Evolutionary conservation across 225 moss, liverwort and hornwort species (phyloP).

Genomic region (Asterella californica): DNA sequence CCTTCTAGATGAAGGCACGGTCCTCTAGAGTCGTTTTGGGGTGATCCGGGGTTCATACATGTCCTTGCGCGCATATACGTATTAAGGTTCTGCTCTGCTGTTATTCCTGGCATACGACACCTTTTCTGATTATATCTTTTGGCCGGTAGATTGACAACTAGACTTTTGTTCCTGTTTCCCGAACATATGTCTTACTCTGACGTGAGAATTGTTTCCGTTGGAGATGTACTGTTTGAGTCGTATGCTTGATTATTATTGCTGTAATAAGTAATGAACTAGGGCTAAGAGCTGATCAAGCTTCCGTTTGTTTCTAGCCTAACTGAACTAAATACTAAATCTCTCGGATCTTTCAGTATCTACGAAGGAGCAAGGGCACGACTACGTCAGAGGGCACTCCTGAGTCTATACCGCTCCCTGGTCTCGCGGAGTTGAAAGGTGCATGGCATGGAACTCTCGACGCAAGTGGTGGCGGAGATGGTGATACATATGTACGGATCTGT

Average conservation of each 20-base stretch:
- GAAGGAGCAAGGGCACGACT: constrained; percentile 54
- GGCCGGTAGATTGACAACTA: neutral
- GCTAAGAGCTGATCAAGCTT: neutral
- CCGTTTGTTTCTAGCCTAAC: neutral
- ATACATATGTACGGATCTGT: constrained; percentile 66
- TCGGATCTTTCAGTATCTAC: constrained; percentile 51
- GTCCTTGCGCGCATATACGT: neutral
- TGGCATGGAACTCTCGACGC: constrained; percentile 96
- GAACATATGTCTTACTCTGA: neutral
- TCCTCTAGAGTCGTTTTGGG: neutral
- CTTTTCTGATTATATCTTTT: neutral
- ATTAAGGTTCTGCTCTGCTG: neutral
- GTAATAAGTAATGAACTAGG: neutral
- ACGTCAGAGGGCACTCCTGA: constrained; percentile 72
- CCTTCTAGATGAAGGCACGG: neutral
- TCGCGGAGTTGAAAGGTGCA: constrained; percentile 89
- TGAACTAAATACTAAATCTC: neutral
- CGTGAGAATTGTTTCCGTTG: neutral
- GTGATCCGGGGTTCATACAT: neutral
- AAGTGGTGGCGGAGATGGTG: constrained; percentile 97
- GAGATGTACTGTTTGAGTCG: neutral
- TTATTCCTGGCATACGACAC: neutral
- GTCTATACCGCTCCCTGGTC: constrained; percentile 83
- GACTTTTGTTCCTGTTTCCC: no score
- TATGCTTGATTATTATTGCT: neutral